Percentiles rank a stretch among this genome's conserved stretches.
Evolutionary conservation across 306 rosid genomes (phyloP).

Genomic region (Prunus dulcis): DNA sequence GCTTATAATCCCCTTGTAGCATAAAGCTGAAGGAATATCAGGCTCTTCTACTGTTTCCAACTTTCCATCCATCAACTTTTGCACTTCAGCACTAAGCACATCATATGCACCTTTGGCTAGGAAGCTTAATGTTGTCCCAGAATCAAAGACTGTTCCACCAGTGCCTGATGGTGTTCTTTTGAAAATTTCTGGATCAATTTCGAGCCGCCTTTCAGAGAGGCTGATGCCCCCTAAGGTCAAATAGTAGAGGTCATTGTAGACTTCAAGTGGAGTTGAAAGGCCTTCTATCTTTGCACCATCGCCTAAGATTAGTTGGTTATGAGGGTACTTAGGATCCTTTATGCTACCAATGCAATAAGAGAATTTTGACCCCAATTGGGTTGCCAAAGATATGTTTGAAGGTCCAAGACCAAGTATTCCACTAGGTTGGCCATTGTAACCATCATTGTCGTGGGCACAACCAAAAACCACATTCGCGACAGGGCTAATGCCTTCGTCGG

Average conservation of each 20-base stretch:
- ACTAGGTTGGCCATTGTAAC: neutral
- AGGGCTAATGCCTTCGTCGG: slow-evolving; percentile 26
- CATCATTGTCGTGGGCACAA: slow-evolving; percentile 15
- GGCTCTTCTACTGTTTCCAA: neutral
- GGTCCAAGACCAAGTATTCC: slow-evolving; percentile 41
- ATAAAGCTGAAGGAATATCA: slow-evolving; percentile 10
- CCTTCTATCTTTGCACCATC: slow-evolving; percentile 48
- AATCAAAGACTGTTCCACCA: slow-evolving; percentile 46
- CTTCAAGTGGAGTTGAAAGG: slow-evolving; percentile 22
- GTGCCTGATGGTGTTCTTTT: slow-evolving; percentile 17
- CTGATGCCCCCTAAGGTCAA: slow-evolving; percentile 43
- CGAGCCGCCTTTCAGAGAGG: slow-evolving; percentile 33
- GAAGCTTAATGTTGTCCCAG: slow-evolving; percentile 23
- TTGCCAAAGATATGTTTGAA: slow-evolving; percentile 19
- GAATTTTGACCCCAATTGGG: slow-evolving; percentile 31
- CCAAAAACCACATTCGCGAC: slow-evolving; percentile 21
- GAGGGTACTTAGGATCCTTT: slow-evolving; percentile 23
- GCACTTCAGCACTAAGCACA: slow-evolving; percentile 20
- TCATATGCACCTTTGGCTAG: slow-evolving; percentile 21
- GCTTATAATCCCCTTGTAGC: slow-evolving; percentile 27
- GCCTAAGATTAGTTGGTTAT: slow-evolving; percentile 43
- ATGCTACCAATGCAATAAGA: slow-evolving; percentile 48
- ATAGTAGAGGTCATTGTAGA: slow-evolving; percentile 15
- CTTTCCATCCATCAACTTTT: neutral
- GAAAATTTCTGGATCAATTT: slow-evolving; percentile 20